Evolutionary conservation across 106 monocot species (phyloP), one percentile per base, ranked within the genome.

Genomic region (Apostasia ramifera): DNA sequence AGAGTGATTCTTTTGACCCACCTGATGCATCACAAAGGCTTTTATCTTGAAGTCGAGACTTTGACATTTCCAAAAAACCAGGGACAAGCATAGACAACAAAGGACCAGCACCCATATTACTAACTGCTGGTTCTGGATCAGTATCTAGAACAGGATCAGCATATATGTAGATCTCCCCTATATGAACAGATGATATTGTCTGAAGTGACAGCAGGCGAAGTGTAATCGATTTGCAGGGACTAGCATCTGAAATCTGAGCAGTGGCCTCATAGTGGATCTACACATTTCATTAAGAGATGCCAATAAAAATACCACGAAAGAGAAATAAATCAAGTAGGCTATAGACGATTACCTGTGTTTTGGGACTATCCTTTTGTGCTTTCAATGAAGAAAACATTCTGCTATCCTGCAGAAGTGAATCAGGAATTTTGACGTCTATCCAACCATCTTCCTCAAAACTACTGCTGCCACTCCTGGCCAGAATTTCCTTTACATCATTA

Each of bases 251-350:
- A 61, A 95, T 92, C 70, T 92, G 84, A 74, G 95, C 95, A 39
- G 84, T 92, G 73, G 95, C 95, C 82, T 95, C 95, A 51, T 81
- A 92, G 55, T 76, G 80, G 12, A 73, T 59, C 95, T 95, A 82
- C 70, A 75, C 68, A 48, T n/a, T 53, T 71, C 8, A 44, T 3
- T 6, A 47, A 49, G 58, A 14, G 4, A 61, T n/a, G 41, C 5
- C 2, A 61, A 40, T 6, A 45, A 12, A 11, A 65, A 68, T 26
- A 54, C 50, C 52, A 14, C 45, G 6, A 57, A 12, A 48, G 62
- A 44, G 47, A 49, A 67, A 71, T 59, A 5, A 59, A 44, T 5
- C 8, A 75, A 66, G 10, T 11, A 62, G 49, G 55, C 40, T 7
- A 11, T 44, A 9, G 44, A 11, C 53, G 42, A 45, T 40, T 66